Conservation (phyloP, 208 protist genomes). For the Trypanosomatidae sp. region DNA sequence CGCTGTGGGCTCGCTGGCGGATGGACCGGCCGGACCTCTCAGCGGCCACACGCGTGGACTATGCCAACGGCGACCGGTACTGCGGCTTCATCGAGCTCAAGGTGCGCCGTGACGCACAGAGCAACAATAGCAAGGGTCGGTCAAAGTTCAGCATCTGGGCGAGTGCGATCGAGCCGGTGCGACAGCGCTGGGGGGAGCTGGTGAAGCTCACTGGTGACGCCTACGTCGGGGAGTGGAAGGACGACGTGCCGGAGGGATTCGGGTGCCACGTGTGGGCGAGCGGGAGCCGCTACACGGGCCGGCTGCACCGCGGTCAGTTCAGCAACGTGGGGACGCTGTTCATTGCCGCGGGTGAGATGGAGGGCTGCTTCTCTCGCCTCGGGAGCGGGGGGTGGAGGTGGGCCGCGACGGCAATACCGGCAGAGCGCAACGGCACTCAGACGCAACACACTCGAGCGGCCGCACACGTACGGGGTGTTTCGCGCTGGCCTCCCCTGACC, state of each 20-base stretch:
- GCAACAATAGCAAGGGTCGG: too few relatives aligned
- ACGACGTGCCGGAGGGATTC: conserved; percentile 67
- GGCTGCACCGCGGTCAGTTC: conserved; percentile 54
- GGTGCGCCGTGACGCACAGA: neutral
- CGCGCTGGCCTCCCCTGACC: conserved; percentile 15
- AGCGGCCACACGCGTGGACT: conserved; percentile 54
- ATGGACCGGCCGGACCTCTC: conserved; percentile 70
- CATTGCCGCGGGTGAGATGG: conserved; percentile 10
- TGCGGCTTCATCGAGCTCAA: conserved; percentile 44
- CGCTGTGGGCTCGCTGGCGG: conserved; percentile 70
- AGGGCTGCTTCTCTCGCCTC: conserved; percentile 32
- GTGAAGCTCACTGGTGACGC: conserved; percentile 47
- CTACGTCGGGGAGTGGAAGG: conserved; percentile 83
- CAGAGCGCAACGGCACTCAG: too few relatives aligned
- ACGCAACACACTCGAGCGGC: too few relatives aligned
- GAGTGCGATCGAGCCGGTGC: conserved; percentile 24
- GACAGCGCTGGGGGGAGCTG: conserved; percentile 70
- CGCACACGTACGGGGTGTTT: neutral
- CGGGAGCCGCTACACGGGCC: conserved; percentile 74
- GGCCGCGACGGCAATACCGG: neutral
- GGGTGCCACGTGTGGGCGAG: conserved; percentile 60
- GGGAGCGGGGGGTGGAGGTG: conserved; percentile 19
- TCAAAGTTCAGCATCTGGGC: conserved; percentile 73
- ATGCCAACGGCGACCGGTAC: conserved; percentile 60
- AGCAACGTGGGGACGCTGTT: conserved; percentile 76